A percentile compares a stretch with the other conserved stretches of the same genome.
These are phyloP conservation scores for Exidia glandulosa DNA, from an alignment of 768 basidiomycete genomes.

Conservation along the genomic window DNA sequence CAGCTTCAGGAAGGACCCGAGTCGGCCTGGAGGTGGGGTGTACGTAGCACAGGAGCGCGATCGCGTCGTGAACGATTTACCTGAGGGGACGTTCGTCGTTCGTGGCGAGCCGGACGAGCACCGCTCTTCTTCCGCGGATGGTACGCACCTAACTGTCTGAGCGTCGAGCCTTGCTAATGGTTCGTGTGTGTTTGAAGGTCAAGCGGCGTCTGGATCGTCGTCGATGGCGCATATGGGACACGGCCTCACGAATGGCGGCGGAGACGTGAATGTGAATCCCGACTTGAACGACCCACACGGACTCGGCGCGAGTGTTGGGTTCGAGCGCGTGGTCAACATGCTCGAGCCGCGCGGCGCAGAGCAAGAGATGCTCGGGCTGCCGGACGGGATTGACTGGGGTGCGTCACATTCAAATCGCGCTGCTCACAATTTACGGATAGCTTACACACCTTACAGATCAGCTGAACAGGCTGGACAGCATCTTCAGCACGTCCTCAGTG, in stretches of 20 bases:
- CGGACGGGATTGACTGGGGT: background rate
- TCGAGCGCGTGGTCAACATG: background rate
- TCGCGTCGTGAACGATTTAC: background rate
- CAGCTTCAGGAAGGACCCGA: slow-evolving; percentile 68
- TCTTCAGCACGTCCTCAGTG: background rate
- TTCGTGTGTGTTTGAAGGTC: too few relatives aligned
- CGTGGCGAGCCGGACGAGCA: background rate
- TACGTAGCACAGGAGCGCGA: slow-evolving; percentile 47
- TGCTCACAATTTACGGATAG: background rate
- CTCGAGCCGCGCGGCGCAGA: background rate
- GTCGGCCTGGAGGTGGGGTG: slow-evolving; percentile 77
- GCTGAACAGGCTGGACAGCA: background rate
- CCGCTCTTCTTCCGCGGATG: too few relatives aligned
- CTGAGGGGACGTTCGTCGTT: background rate
- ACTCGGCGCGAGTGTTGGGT: background rate
- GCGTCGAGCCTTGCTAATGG: too few relatives aligned
- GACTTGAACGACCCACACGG: background rate
- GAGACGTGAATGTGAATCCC: background rate
- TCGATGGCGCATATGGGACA: too few relatives aligned
- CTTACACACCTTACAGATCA: background rate
- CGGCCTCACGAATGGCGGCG: too few relatives aligned
- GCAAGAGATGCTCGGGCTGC: background rate
- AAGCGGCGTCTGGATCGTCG: too few relatives aligned
- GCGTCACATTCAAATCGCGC: background rate
- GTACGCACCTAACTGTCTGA: too few relatives aligned